Percentiles rank a stretch among this genome's conserved stretches.
phyloP scores from a whole-genome alignment of 2,329 filamentous ascomycete species.

The Talaromyces funiculosus region DNA sequence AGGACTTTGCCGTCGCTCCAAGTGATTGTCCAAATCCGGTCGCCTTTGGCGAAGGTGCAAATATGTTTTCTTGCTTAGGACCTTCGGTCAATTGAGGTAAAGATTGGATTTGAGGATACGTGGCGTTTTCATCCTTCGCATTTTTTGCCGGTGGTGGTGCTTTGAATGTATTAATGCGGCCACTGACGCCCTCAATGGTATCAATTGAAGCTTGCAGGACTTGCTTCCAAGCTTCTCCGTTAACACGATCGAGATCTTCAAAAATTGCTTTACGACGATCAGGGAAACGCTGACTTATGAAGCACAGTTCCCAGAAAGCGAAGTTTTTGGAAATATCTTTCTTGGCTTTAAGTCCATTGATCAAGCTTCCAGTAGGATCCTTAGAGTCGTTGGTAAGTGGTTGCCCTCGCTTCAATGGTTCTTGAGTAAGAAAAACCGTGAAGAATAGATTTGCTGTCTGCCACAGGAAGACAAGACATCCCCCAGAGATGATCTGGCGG shows the following conservation, averaged over 20 bases:
- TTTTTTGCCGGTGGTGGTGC: conserved; percentile 33
- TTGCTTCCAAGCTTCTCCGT: conserved; percentile 76
- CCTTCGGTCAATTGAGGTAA: conserved; percentile 48
- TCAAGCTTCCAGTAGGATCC: conserved; percentile 83
- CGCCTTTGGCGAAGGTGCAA: conserved; percentile 37
- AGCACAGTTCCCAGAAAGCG: conserved; percentile 83
- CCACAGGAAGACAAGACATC: conserved; percentile 68
- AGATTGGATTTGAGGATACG: conserved; percentile 35
- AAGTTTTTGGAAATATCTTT: conserved; percentile 73
- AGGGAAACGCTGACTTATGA: conserved; percentile 69
- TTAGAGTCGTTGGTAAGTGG: conserved; percentile 80
- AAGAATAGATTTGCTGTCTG: conserved; percentile 71
- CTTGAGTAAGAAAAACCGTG: conserved; percentile 70
- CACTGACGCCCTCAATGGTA: conserved; percentile 61
- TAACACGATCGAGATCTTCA: conserved; percentile 76
- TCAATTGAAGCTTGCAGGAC: conserved; percentile 64
- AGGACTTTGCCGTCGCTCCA: conserved; percentile 42
- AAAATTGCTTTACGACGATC: conserved; percentile 77
- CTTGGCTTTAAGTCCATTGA: conserved; percentile 78
- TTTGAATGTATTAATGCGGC: conserved; percentile 59
- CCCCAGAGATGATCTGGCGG: conserved; percentile 57
- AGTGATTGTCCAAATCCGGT: conserved; percentile 37
- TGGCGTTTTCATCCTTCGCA: conserved; percentile 39
- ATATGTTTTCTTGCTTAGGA: conserved; percentile 45
- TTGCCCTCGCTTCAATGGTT: conserved; percentile 76